Conservation (phyloP, 176 grass and related monocot genomes). For the Avena sativa region DNA sequence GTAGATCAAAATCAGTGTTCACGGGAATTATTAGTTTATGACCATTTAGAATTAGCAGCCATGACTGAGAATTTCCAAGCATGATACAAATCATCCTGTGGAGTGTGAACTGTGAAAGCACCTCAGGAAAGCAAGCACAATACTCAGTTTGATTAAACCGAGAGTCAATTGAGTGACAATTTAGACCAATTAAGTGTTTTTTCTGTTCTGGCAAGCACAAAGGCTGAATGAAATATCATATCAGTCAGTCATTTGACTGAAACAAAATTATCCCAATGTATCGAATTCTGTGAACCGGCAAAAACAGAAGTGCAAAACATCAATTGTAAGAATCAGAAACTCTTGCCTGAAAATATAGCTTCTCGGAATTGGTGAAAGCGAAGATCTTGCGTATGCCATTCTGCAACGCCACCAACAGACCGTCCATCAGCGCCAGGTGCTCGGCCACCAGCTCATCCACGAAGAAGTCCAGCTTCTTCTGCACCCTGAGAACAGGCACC, state of each 20-base stretch:
- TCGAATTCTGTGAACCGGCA: not conserved
- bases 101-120: not conserved
- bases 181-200: not conserved
- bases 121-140: not conserved
- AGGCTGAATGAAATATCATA: constrained; percentile 1
- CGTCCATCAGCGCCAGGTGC: constrained; percentile 97
- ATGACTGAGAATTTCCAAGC: constrained; percentile 15
- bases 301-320: not conserved
- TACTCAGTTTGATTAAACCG: not conserved
- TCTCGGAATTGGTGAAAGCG: constrained; percentile 91
- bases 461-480: constrained; percentile 98
- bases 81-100: not conserved
- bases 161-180: not conserved
- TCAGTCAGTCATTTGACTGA: not conserved
- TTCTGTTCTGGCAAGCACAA: not conserved
- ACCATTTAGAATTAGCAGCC: not conserved
- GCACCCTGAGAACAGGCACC: constrained; percentile 62
- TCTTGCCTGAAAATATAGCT: constrained; percentile 95
- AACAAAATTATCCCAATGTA: not conserved
- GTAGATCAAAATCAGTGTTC: not conserved
- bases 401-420: constrained; percentile 76
- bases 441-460: constrained; percentile 90
- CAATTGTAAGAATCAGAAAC: constrained; percentile 19
- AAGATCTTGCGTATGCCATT: constrained; percentile 83
- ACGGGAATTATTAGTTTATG: not conserved